A percentile compares a stretch with the other conserved stretches of the same genome.
These are phyloP conservation scores for Aureoboletus auriporus DNA, from an alignment of 768 basidiomycete species.

Conservation along the genomic window DNA sequence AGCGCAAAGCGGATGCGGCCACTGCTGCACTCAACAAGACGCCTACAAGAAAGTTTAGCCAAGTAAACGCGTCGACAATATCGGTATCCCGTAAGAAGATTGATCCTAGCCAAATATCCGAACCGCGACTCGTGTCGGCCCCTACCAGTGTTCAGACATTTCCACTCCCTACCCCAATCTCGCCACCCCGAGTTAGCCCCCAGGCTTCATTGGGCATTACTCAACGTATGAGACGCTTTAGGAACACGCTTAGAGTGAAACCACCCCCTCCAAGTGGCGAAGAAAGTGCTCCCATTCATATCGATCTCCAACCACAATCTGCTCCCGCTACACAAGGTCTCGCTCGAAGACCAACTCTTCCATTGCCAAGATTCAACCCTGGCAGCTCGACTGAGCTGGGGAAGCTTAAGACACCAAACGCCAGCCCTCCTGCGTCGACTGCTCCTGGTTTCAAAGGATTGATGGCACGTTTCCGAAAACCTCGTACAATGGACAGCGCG, in stretches of 20 bases:
- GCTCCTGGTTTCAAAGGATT: conserved; percentile 75
- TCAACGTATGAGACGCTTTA: conserved; percentile 67
- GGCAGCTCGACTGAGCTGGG: conserved; percentile 44
- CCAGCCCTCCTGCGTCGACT: conserved; percentile 67
- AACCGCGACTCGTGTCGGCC: conserved; percentile 60
- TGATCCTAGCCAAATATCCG: conserved; percentile 60
- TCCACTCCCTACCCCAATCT: conserved; percentile 42
- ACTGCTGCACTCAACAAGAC: conserved; percentile 55
- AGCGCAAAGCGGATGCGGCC: conserved; percentile 64
- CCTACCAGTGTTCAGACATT: conserved; percentile 66
- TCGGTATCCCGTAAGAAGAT: conserved; percentile 52
- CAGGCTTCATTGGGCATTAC: conserved; percentile 52
- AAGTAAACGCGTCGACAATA: conserved; percentile 38
- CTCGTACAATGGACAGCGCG: conserved; percentile 25
- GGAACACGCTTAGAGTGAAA: conserved; percentile 62
- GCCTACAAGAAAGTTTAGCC: conserved; percentile 39
- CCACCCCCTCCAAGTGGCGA: conserved; percentile 48
- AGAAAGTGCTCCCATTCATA: conserved; percentile 40
- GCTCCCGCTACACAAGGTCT: conserved; percentile 33
- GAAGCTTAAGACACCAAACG: conserved; percentile 50
- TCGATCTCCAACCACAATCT: conserved; percentile 39
- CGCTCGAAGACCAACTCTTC: conserved; percentile 43
- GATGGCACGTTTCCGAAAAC: conserved; percentile 69
- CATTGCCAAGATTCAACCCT: conserved; percentile 39
- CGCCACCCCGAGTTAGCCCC: conserved; percentile 34